These are phyloP conservation scores for Endothia cerciana DNA, from an alignment of 2,329 filamentous ascomycete species.

Conservation along the genomic window DNA sequence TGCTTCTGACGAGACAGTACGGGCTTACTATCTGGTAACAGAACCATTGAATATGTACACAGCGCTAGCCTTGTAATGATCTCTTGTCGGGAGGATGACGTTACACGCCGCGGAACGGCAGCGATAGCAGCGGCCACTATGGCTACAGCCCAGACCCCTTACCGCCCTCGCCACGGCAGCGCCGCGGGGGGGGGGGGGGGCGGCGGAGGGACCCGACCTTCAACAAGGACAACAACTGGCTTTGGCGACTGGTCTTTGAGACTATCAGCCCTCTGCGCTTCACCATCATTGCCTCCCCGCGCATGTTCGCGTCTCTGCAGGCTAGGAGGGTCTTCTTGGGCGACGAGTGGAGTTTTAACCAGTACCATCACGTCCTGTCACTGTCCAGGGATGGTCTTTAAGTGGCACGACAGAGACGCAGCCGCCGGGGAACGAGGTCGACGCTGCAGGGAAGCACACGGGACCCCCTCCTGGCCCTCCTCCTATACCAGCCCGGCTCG, in stretches of 20 bases:
- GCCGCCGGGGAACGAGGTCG: too few relatives aligned
- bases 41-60: too few relatives aligned
- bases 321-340: slow-evolving; percentile 59
- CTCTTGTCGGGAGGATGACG: too few relatives aligned
- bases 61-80: not conserved
- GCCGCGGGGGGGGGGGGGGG: slow-evolving; percentile 25
- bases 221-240: slow-evolving; percentile 44
- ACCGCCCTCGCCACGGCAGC: slow-evolving; percentile 5
- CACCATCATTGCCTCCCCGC: slow-evolving; percentile 64
- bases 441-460: too few relatives aligned
- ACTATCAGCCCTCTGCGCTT: slow-evolving; percentile 57
- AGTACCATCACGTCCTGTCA: slow-evolving; percentile 64
- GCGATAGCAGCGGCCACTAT: slow-evolving; percentile 14
- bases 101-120: too few relatives aligned
- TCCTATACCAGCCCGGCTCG: slow-evolving; percentile 14
- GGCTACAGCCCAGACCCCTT: slow-evolving; percentile 14
- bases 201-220: slow-evolving; percentile 34
- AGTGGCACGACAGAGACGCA: not conserved
- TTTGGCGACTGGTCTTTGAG: slow-evolving; percentile 61
- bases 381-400: slow-evolving; percentile 39
- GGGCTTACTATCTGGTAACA: too few relatives aligned
- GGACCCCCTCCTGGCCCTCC: not conserved
- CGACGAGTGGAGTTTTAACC: slow-evolving; percentile 67
- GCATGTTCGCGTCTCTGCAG: slow-evolving; percentile 63
- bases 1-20: too few relatives aligned